phyloP scores from a whole-genome alignment of 2,329 filamentous ascomycete genomes.

The Raffaelea albimanens region DNA sequence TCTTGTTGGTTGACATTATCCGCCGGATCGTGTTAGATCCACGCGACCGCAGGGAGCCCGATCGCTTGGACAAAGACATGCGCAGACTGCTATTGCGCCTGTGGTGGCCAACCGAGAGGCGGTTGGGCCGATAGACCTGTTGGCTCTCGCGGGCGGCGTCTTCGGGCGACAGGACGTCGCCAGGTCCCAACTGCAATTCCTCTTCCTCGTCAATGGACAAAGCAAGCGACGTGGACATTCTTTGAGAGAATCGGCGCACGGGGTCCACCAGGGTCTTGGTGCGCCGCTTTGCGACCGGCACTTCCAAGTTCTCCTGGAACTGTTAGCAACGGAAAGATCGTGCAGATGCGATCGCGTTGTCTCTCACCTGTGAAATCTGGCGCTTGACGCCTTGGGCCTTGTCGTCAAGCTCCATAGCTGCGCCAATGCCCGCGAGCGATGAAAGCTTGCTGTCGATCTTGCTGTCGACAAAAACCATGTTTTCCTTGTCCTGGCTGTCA shows the following conservation, averaged over 20 bases:
- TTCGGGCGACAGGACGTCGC: slow-evolving; percentile 6
- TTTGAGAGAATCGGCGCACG: slow-evolving; percentile 12
- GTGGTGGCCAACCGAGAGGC: background rate
- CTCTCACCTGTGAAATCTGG: too few relatives aligned
- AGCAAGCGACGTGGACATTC: slow-evolving; percentile 9
- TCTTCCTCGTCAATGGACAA: slow-evolving; percentile 1
- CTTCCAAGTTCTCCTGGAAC: too few relatives aligned
- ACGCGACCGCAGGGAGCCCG: slow-evolving; percentile 3
- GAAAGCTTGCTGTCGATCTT: background rate
- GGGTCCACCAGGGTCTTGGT: slow-evolving; percentile 8
- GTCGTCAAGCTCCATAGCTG: background rate
- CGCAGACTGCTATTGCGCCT: slow-evolving; percentile 3
- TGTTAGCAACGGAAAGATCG: too few relatives aligned
- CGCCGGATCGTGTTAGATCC: slow-evolving; percentile 6
- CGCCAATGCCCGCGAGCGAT: background rate
- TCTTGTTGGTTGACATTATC: slow-evolving; percentile 6
- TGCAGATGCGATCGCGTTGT: too few relatives aligned
- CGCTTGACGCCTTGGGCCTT: background rate
- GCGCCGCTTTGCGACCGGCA: slow-evolving; percentile 8
- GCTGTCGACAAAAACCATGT: background rate
- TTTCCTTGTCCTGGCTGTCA: slow-evolving; percentile 1
- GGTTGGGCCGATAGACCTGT: slow-evolving; percentile 5
- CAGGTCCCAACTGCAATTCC: background rate
- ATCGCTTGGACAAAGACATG: slow-evolving; percentile 4
- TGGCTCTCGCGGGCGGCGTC: slow-evolving; percentile 9